Evolutionary conservation across 257 asterid species (phyloP).

Genomic region (Vinca minor): DNA sequence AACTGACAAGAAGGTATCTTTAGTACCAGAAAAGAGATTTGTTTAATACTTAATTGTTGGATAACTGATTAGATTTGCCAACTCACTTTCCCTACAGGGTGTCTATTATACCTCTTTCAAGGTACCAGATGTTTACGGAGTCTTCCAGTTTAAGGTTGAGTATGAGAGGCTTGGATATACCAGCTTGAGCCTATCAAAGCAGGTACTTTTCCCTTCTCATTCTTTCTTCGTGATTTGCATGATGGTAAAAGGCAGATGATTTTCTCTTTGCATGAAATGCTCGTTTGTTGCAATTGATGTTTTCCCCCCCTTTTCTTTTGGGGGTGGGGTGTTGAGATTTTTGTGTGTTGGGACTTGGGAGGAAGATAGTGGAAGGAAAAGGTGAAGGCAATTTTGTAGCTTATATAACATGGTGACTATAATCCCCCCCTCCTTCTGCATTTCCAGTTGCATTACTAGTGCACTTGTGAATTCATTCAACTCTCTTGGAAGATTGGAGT

Average conservation of each 20-base stretch:
- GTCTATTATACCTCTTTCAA: constrained; percentile 60
- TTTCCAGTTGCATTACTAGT: neutral
- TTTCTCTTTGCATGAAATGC: neutral
- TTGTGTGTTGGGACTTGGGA: neutral
- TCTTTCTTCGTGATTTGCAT: neutral
- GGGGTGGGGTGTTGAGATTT: neutral
- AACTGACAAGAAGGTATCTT: constrained; percentile 55
- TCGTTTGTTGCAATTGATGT: neutral
- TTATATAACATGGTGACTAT: too few species aligned
- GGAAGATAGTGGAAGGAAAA: neutral
- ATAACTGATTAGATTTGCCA: neutral
- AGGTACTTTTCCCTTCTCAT: constrained; percentile 33
- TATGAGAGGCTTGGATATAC: constrained; percentile 72
- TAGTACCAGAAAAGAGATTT: neutral
- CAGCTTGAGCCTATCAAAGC: constrained; percentile 59
- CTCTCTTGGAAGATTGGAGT: neutral
- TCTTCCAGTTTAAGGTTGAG: constrained; percentile 84
- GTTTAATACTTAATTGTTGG: neutral
- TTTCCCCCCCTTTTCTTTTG: neutral
- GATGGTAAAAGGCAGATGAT: neutral
- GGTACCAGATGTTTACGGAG: constrained; percentile 91
- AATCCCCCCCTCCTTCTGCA: neutral
- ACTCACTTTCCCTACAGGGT: constrained; percentile 39
- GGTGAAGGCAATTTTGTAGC: neutral
- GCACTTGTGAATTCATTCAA: neutral